Conservation (phyloP, 1,284 basidiomycete genomes). For the Tetrapyrgos nigripes region DNA sequence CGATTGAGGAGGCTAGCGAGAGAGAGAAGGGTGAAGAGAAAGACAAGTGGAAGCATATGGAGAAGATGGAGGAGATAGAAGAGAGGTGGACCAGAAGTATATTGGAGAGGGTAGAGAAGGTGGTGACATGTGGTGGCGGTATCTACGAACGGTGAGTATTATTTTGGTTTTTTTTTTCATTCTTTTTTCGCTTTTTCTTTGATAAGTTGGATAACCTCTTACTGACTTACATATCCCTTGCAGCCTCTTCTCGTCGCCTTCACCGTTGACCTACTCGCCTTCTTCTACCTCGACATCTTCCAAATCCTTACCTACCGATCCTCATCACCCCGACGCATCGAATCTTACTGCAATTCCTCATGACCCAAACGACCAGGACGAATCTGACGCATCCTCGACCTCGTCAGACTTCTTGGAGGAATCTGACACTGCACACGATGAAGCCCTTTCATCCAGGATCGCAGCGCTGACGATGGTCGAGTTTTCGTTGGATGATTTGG, state of each 20-base stretch:
- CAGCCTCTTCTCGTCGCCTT: constrained; percentile 15
- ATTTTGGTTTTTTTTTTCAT: not conserved
- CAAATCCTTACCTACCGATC: not conserved
- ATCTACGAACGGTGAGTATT: constrained; percentile 13
- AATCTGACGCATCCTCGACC: constrained; percentile 47
- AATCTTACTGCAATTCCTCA: constrained; percentile 51
- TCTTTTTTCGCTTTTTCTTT: not conserved
- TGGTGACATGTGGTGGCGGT: constrained; percentile 26
- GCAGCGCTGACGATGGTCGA: constrained; percentile 92
- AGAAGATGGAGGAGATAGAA: constrained; percentile 37
- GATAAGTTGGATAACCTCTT: too few relatives aligned
- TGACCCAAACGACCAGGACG: constrained; percentile 53
- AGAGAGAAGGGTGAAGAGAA: constrained; percentile 38
- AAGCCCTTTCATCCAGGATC: constrained; percentile 85
- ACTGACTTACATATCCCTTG: not conserved
- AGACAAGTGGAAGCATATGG: constrained; percentile 17
- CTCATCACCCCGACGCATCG: not conserved
- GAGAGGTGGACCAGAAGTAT: constrained; percentile 35
- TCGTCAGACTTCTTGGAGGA: too few relatives aligned
- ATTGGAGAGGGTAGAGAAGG: constrained; percentile 44
- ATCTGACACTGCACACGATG: constrained; percentile 89
- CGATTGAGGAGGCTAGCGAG: constrained; percentile 34
- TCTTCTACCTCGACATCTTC: not conserved
- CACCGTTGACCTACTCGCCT: constrained; percentile 6
- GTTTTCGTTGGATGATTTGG: constrained; percentile 85